A percentile compares a stretch with the other conserved stretches of the same genome.
Evolutionary conservation across 2,329 filamentous ascomycete genomes (phyloP).

Genomic region (Allantophomopsis cytisporea): DNA sequence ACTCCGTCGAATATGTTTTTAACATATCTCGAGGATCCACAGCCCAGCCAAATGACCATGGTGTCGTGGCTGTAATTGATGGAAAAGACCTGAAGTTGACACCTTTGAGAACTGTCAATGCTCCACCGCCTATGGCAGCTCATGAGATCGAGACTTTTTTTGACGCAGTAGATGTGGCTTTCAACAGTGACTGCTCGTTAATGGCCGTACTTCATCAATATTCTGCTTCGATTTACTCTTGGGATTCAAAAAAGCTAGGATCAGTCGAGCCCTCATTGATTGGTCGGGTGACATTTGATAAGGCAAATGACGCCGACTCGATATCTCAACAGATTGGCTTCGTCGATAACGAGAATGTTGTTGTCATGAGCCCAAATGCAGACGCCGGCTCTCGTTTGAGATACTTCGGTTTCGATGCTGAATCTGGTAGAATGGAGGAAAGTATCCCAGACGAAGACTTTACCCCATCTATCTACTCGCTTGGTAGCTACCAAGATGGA

Average conservation of each 20-base stretch:
- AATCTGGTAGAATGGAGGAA: slow-evolving; percentile 12
- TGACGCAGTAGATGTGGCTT: slow-evolving; percentile 60
- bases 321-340: slow-evolving; percentile 16
- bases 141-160: slow-evolving; percentile 53
- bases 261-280: slow-evolving; percentile 28
- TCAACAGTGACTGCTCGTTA: slow-evolving; percentile 48
- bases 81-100: slow-evolving; percentile 71
- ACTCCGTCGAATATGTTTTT: slow-evolving; percentile 55
- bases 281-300: slow-evolving; percentile 24
- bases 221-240: slow-evolving; percentile 56
- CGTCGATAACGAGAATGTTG: slow-evolving; percentile 8
- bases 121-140: slow-evolving; percentile 87
- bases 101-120: slow-evolving; percentile 67
- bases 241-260: slow-evolving; percentile 46
- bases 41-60: slow-evolving; percentile 59
- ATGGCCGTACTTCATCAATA: slow-evolving; percentile 61
- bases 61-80: slow-evolving; percentile 73
- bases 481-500: slow-evolving; percentile 8
- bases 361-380: slow-evolving; percentile 7
- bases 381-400: slow-evolving; percentile 7
- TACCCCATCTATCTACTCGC: slow-evolving; percentile 3
- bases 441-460: slow-evolving; percentile 2
- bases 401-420: slow-evolving; percentile 12
- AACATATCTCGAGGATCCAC: slow-evolving; percentile 56
- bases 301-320: slow-evolving; percentile 7